Conservation (phyloP, 352 stramenopile genomes). For the Pythium folliculosum region DNA sequence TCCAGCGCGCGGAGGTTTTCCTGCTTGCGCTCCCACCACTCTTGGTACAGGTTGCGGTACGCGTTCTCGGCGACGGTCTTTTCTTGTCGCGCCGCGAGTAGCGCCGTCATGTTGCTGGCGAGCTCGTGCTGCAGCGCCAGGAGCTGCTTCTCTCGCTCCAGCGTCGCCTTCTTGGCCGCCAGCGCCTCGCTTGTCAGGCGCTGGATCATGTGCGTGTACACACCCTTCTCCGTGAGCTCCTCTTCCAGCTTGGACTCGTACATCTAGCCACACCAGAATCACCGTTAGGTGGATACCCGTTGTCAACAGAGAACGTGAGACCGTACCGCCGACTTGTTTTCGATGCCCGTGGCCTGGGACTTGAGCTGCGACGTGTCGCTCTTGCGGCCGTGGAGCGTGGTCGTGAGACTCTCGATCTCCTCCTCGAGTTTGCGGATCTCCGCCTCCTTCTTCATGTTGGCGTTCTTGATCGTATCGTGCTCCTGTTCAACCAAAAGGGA, state of each 20-base stretch:
- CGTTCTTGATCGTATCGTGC: conserved; percentile 63
- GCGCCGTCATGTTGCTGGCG: conserved; percentile 43
- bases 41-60: conserved; percentile 68
- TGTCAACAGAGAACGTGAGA: neutral
- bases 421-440: conserved; percentile 81
- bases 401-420: conserved; percentile 73
- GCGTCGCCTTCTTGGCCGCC: conserved; percentile 60
- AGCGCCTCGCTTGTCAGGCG: conserved; percentile 63
- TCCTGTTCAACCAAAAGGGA: conserved; percentile 39
- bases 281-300: too few species aligned
- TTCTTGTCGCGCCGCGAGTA: conserved; percentile 67
- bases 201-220: conserved; percentile 87
- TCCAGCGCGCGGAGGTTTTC: conserved; percentile 71
- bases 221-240: conserved; percentile 61
- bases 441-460: conserved; percentile 67
- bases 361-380: conserved; percentile 60
- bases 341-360: conserved; percentile 61
- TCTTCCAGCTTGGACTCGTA: conserved; percentile 82
- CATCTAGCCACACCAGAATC: conserved; percentile 47
- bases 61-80: conserved; percentile 63
- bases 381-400: conserved; percentile 64
- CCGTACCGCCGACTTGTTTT: conserved; percentile 75
- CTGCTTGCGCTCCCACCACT: conserved; percentile 75
- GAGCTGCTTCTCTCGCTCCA: conserved; percentile 66
- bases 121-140: conserved; percentile 58